Percentiles rank a stretch among this genome's conserved stretches.
Evolutionary conservation across 768 basidiomycete genomes (phyloP).

Genomic region (Russula olivacea): DNA sequence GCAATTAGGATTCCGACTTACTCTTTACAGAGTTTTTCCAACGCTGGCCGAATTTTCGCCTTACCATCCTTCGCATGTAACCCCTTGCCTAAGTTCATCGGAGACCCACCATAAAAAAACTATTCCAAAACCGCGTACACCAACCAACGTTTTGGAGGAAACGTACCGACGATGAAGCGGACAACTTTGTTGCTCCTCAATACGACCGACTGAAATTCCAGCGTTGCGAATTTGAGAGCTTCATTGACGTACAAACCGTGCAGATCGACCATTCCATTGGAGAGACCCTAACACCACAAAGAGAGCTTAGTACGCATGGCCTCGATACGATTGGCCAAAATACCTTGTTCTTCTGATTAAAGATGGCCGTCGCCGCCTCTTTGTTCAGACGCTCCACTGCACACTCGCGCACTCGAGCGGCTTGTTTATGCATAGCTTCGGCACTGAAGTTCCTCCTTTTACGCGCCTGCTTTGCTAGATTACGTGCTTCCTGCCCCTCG

Average conservation of each 20-base stretch:
- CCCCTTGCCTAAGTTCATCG: neutral
- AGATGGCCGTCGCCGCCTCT: conserved; percentile 1
- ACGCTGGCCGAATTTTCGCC: conserved; percentile 11
- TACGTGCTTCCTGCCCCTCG: neutral
- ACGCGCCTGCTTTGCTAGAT: neutral
- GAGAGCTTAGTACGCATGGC: neutral
- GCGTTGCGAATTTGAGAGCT: neutral
- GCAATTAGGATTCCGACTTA: neutral
- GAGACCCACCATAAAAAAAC: neutral
- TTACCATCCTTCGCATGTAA: conserved; percentile 3
- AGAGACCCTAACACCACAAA: neutral
- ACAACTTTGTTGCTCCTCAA: neutral
- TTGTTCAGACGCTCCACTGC: neutral
- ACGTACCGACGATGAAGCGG: conserved; percentile 19
- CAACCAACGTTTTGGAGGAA: neutral
- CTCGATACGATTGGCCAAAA: neutral
- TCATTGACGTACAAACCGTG: conserved; percentile 9
- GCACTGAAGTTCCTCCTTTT: neutral
- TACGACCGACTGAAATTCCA: neutral
- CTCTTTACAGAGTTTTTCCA: conserved; percentile 1
- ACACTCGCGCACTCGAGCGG: neutral
- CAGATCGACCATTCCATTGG: conserved; percentile 3
- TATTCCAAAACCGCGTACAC: neutral
- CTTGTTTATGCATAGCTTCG: neutral
- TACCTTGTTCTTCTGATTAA: conserved; percentile 14